Evolutionary conservation across 805 yeast species (phyloP), one percentile per base, ranked within the genome.

Genomic region (Metschnikowia rubicola): DNA sequence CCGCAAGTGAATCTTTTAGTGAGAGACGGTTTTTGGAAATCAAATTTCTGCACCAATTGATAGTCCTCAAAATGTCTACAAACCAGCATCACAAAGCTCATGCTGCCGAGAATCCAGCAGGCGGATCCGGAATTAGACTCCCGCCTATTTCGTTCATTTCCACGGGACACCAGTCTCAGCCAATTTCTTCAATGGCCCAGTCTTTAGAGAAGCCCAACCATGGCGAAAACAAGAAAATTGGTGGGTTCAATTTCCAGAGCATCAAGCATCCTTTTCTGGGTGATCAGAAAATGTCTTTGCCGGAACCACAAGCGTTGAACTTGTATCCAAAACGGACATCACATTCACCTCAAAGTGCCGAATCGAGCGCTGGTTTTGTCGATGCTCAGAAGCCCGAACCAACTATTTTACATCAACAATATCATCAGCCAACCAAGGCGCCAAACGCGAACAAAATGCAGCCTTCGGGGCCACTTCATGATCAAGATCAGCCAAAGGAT

Each of bases 81-180:
- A 13, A 13, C 37, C n/a, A 11, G n/a, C 38, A 35, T 12, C 7
- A 33, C 36, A 10, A 13, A n/a, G 36, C n/a, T 30, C n/a, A 8
- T 30, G n/a, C 33, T 6, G 26, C 26, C 26, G n/a, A 30, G 8
- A 37, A 37, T 11, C 29, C 33, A 21, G 34, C 33, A n/a, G 43
- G 41, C 13, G 48, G 50, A 10, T 10, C 39, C 12, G 42, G 32
- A 3, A 56, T 61, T 31, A 50, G 60, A 35, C 57, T 61, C 35
- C 65, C 65, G 19, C 63, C 65, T 10, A 66, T 67, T 11, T 60
- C 67, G 21, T 65, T 65, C 42, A 51, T 66, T 39, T 61, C 68
- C 4, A 53, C 54, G 12, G 39, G 39, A 32, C 50, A 44, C 13
- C 34, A 30, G 9, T 31, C 49, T 10, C 37, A 38, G n/a, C 45